A percentile compares a stretch with the other conserved stretches of the same genome.
Evolutionary conservation across 345 rosid genomes (phyloP).

Genomic region (Ceriops zippeliana): DNA sequence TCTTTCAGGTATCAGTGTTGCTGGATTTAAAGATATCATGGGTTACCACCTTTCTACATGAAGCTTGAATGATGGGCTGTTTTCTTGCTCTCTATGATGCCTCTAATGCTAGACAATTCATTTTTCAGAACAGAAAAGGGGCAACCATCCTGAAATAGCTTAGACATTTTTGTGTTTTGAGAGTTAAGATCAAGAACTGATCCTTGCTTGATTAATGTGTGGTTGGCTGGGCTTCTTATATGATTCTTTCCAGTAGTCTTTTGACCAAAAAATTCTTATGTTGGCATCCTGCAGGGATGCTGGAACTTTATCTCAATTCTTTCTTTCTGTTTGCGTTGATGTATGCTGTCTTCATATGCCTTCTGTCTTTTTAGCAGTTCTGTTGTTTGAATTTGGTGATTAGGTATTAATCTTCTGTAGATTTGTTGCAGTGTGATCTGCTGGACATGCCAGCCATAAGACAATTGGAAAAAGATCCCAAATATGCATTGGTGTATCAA

Average conservation of each 20-base stretch:
- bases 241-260: too few relatives aligned
- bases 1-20: slow-evolving; percentile 63
- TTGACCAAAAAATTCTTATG: too few relatives aligned
- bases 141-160: neutral
- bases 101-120: neutral
- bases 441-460: slow-evolving; percentile 82
- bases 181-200: too few relatives aligned
- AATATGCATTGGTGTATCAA: slow-evolving; percentile 66
- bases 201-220: too few relatives aligned
- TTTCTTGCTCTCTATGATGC: neutral
- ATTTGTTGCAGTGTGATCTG: slow-evolving; percentile 76
- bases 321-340: neutral
- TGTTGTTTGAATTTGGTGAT: neutral
- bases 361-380: neutral
- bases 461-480: slow-evolving; percentile 79
- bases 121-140: neutral
- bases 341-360: neutral
- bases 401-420: slow-evolving; percentile 8
- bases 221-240: too few relatives aligned
- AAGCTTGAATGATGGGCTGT: neutral
- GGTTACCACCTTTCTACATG: neutral
- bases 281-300: neutral
- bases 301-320: neutral
- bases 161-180: too few relatives aligned
- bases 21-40: neutral